phyloP scores from a whole-genome alignment of 371 early-diverging fungal species.

The Syncephalis fuscata region DNA sequence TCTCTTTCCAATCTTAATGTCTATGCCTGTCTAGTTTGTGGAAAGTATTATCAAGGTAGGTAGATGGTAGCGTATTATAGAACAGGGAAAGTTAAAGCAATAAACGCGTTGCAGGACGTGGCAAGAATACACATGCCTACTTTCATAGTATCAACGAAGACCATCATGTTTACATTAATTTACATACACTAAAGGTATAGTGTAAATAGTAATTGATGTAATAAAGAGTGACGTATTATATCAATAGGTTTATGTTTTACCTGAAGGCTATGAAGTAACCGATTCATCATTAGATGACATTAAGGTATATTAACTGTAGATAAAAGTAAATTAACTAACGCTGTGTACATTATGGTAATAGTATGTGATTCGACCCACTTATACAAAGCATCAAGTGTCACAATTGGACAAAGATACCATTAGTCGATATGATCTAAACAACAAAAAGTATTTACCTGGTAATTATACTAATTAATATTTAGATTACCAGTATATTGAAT shows the following conservation, averaged over 20 bases:
- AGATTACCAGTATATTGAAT: neutral
- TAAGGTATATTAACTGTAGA: conserved; percentile 27
- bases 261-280: conserved; percentile 84
- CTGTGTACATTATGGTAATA: conserved; percentile 5
- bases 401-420: conserved; percentile 40
- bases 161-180: conserved; percentile 93
- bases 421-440: conserved; percentile 66
- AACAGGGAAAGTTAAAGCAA: neutral
- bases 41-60: conserved; percentile 93
- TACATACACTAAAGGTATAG: conserved; percentile 61
- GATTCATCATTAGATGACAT: conserved; percentile 84
- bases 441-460: conserved; percentile 77
- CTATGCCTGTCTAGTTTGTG: conserved; percentile 94
- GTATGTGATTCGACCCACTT: conserved; percentile 75
- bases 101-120: conserved; percentile 42
- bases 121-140: conserved; percentile 83
- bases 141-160: conserved; percentile 88
- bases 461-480: conserved; percentile 2
- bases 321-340: neutral
- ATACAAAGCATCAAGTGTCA: conserved; percentile 49
- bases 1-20: conserved; percentile 86
- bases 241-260: conserved; percentile 66
- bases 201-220: neutral
- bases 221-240: neutral
- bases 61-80: neutral